These are phyloP conservation scores for Colletotrichum sp. DNA, from an alignment of 2,329 filamentous ascomycete genomes.

Conservation along the genomic window DNA sequence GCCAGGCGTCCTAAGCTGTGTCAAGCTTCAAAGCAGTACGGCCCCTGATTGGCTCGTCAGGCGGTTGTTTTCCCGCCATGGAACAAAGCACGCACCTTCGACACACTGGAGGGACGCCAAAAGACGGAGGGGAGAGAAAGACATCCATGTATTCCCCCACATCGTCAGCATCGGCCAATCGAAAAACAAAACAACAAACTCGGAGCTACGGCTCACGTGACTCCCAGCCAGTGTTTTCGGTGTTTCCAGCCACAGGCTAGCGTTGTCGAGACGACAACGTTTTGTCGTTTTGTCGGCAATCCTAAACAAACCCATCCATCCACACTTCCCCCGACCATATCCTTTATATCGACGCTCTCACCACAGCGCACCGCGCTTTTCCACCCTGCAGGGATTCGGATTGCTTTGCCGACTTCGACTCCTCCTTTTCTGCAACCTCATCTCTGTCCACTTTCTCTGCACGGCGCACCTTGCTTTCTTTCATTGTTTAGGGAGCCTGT, in stretches of 20 bases:
- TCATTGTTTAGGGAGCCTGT: constrained; percentile 15
- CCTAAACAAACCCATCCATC: not conserved
- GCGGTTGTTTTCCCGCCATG: not conserved
- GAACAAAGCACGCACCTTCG: not conserved
- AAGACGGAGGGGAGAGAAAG: not conserved
- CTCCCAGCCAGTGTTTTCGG: not conserved
- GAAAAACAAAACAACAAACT: not conserved
- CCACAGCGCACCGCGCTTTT: constrained; percentile 19
- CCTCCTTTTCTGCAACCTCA: not conserved
- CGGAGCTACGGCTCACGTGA: not conserved
- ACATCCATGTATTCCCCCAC: not conserved
- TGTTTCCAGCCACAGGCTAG: not conserved
- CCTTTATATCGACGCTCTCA: constrained; percentile 21
- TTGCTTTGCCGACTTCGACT: not conserved
- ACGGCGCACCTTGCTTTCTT: constrained; percentile 11
- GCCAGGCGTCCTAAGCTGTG: not conserved
- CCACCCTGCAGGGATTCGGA: constrained; percentile 14
- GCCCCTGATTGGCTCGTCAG: not conserved
- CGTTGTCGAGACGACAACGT: not conserved
- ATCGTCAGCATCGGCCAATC: not conserved
- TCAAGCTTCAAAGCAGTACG: not conserved
- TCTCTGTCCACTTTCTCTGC: not conserved
- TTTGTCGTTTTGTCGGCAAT: not conserved
- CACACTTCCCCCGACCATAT: constrained; percentile 12
- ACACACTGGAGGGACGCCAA: not conserved